Evolutionary conservation across 208 protist genomes (phyloP).

Genomic region (Acanthamoeba royreba): DNA sequence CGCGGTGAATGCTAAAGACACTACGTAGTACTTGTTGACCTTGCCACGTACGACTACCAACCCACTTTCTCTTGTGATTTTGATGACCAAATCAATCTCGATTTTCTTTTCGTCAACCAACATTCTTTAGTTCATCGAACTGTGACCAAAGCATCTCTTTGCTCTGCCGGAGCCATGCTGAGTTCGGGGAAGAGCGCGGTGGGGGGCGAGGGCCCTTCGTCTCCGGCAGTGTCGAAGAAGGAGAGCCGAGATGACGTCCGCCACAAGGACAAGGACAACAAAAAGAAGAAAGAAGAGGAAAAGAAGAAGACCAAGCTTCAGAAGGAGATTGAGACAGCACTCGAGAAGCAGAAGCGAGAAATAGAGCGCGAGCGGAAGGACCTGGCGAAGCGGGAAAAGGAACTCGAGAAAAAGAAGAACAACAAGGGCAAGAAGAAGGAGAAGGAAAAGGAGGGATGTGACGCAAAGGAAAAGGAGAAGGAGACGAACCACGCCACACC

Average conservation of each 20-base stretch:
- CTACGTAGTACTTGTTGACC: too few species aligned
- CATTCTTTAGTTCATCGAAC: not conserved
- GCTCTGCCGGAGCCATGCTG: not conserved
- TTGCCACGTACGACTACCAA: too few species aligned
- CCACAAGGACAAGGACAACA: not conserved
- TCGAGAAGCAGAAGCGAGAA: not conserved
- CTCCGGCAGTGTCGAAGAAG: not conserved
- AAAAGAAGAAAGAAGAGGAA: not conserved
- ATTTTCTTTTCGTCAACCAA: too few species aligned
- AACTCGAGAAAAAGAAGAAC: constrained; percentile 11
- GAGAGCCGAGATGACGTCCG: not conserved
- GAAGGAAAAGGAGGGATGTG: not conserved
- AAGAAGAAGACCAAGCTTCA: not conserved
- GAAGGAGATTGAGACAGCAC: too few species aligned
- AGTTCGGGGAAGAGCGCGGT: not conserved
- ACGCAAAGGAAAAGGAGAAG: too few species aligned
- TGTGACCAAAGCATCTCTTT: not conserved
- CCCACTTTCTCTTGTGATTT: too few species aligned
- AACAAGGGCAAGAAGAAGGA: not conserved
- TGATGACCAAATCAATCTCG: too few species aligned
- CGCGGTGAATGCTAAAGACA: too few species aligned
- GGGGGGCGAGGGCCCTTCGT: not conserved
- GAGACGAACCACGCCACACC: too few species aligned
- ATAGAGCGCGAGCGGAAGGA: not conserved
- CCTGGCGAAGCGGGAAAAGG: not conserved